Base-by-base conservation (phyloP, 805 yeast species). In the Yueomyces sinensis region DNA sequence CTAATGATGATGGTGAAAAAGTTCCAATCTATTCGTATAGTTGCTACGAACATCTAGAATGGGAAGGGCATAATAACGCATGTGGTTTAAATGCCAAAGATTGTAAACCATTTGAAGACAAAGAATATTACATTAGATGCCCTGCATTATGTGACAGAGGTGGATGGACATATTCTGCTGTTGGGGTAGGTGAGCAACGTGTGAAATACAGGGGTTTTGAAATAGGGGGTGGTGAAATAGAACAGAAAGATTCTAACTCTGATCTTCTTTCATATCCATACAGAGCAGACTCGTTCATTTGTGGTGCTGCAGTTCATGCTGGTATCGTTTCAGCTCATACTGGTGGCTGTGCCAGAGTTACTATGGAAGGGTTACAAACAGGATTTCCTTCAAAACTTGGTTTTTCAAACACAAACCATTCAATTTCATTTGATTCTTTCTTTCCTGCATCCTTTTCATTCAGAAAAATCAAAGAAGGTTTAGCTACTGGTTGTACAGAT, bases 261-360 rank as follows among this genome's bases (percentile, higher is more conserved):
- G 56, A 47, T 1, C 43, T 42, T n/a, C 39, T 76, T 7, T 61
- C 82, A 0, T 45, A 58, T 18, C 86, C 87, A 0, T 87, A 84
- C 50, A 64, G 97, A 42, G 87, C 83, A 0, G 97, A 87, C 57
- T 82, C 95, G 1, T 86, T 65, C 46, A 77, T 89, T 0, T 87
- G 97, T 53, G 89, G 86, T 0, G 80, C 95, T 3, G 96, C 91
- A 0, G 72, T 82, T 4, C 95, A 87, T 55, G 75, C 87, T 2
- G 95, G 95, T 1, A 54, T 76, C 0, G 59, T 86, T 1, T 77
- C 91, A 0, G 77, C 89, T 13, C 48, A 65, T 19, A 61, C 60
- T 38, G 97, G 97, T 2, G 95, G 94, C 0, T 79, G 89, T 51
- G 86, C 82, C 1, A 62, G 68, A 33, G 43, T 81, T 14, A 58